phyloP scores from a whole-genome alignment of 108 stramenopile genomes.

The Nitzschia inconspicua region DNA sequence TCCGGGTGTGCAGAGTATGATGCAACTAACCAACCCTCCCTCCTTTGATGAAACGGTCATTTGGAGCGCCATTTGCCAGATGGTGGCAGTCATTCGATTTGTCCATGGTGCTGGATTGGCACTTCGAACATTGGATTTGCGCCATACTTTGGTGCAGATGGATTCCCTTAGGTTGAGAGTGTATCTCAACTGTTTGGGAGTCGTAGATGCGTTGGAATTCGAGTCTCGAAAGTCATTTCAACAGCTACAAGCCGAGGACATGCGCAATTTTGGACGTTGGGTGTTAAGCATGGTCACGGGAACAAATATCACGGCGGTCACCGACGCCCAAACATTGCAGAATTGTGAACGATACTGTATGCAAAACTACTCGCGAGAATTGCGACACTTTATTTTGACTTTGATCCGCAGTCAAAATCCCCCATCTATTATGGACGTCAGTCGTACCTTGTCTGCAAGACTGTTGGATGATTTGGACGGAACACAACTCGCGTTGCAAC shows the following conservation, averaged over 20 bases:
- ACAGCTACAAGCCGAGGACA: constrained; percentile 84
- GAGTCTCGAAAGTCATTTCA: constrained; percentile 66
- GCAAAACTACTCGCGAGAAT: constrained; percentile 77
- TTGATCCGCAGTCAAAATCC: constrained; percentile 55
- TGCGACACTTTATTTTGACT: constrained; percentile 60
- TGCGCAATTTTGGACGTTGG: constrained; percentile 75
- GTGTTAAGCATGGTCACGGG: constrained; percentile 83
- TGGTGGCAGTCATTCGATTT: constrained; percentile 67
- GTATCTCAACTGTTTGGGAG: constrained; percentile 66
- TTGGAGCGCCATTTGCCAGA: constrained; percentile 86
- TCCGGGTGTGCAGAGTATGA: constrained; percentile 75
- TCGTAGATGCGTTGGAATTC: constrained; percentile 88
- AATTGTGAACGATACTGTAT: constrained; percentile 54
- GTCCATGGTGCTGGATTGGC: constrained; percentile 80
- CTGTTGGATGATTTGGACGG: constrained; percentile 68
- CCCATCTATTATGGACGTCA: constrained; percentile 53
- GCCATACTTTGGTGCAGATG: constrained; percentile 58
- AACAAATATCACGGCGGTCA: constrained; percentile 48
- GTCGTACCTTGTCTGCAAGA: constrained; percentile 45
- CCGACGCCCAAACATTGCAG: constrained; percentile 26
- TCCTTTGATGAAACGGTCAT: constrained; percentile 67
- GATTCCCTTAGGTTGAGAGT: constrained; percentile 54
- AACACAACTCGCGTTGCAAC: constrained; percentile 43
- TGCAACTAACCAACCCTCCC: constrained; percentile 30
- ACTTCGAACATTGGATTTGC: constrained; percentile 66